Conservation (phyloP, 2,329 filamentous ascomycete genomes). For the Aspergillus piperis region DNA sequence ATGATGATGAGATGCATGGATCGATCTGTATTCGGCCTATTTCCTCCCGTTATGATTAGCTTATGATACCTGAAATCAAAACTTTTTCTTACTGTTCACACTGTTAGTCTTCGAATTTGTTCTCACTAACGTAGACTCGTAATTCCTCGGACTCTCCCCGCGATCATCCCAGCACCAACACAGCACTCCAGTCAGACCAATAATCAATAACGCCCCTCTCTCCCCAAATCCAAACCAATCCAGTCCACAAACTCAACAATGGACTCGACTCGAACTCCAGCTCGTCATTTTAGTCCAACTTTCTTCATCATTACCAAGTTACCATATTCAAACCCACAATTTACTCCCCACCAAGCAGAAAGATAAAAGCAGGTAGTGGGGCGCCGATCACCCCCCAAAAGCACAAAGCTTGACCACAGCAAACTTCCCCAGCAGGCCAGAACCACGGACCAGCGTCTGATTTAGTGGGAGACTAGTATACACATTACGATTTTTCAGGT, state of each 20-base stretch:
- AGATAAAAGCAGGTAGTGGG: neutral
- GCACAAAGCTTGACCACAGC: neutral
- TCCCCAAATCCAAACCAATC: no score
- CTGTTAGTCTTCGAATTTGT: neutral
- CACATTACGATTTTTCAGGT: no score
- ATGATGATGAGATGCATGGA: conserved; percentile 17
- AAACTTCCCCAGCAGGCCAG: neutral
- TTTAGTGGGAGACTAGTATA: neutral
- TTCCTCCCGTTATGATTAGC: conserved; percentile 11
- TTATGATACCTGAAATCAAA: conserved; percentile 26
- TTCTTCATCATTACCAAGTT: no score
- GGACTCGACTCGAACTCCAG: no score
- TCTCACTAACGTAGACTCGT: neutral
- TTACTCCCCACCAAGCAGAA: no score
- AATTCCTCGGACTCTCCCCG: neutral
- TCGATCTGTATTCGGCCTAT: conserved; percentile 8
- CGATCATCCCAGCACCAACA: neutral
- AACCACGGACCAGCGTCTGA: neutral
- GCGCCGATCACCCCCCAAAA: neutral
- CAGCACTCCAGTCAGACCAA: no score
- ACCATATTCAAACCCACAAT: no score
- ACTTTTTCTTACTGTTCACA: neutral
- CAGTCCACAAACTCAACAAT: no score
- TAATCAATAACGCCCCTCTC: no score
- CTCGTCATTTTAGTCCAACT: no score